Conservation (phyloP, 352 stramenopile genomes). For the Discostella stelligera region DNA sequence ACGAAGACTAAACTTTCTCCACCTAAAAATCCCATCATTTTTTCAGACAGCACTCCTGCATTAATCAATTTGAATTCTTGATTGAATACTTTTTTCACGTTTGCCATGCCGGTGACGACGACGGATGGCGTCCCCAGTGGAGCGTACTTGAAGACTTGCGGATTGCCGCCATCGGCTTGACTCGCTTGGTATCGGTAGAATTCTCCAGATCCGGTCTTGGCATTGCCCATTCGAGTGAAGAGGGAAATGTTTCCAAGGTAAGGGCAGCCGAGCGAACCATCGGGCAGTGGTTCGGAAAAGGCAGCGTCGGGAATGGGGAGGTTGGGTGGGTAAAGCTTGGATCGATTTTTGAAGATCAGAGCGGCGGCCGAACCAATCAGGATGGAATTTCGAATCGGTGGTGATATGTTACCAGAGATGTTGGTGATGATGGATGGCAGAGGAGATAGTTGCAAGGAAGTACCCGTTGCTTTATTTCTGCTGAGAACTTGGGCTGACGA, state of each 20-base stretch:
- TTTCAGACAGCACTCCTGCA: slow-evolving; percentile 9
- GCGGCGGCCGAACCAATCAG: slow-evolving; percentile 27
- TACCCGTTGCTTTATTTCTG: neutral
- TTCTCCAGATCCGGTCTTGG: slow-evolving; percentile 12
- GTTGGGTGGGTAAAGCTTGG: slow-evolving; percentile 24
- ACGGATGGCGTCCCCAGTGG: slow-evolving; percentile 33
- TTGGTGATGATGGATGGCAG: slow-evolving; percentile 13
- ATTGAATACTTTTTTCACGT: slow-evolving; percentile 47
- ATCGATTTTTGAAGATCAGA: slow-evolving; percentile 24
- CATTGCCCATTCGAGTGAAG: slow-evolving; percentile 10
- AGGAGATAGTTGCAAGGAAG: slow-evolving; percentile 13
- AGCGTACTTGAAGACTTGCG: slow-evolving; percentile 33
- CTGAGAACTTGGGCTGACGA: neutral
- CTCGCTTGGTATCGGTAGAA: slow-evolving; percentile 29
- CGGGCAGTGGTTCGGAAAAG: slow-evolving; percentile 45
- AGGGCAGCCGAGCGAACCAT: slow-evolving; percentile 50
- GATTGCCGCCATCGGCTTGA: neutral
- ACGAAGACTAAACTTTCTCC: slow-evolving; percentile 36
- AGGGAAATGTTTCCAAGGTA: slow-evolving; percentile 32
- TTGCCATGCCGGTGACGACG: slow-evolving; percentile 39
- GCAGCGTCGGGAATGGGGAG: slow-evolving; percentile 18
- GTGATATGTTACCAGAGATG: slow-evolving; percentile 15
- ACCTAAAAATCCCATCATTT: slow-evolving; percentile 12
- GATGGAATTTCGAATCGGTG: slow-evolving; percentile 30
- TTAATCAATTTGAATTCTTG: slow-evolving; percentile 34